Evolutionary conservation across 768 basidiomycete species (phyloP), one percentile per base, ranked within the genome.

Genomic region (Coprinellus aureogranulatus): DNA sequence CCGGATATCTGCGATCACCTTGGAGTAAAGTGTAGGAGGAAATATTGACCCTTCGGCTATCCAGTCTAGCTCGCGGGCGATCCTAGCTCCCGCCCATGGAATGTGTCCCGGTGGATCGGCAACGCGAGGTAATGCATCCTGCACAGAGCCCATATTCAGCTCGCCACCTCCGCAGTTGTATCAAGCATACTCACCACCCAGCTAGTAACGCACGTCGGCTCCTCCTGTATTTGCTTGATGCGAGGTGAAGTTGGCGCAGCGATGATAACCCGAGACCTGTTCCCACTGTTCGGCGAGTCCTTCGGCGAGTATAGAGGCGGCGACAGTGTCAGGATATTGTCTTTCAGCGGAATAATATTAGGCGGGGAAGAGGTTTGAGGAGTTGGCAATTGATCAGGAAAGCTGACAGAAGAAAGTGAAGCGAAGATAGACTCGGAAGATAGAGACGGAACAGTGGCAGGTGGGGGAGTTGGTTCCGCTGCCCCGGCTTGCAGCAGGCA

Each of bases 401-500:
- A 52, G 50, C 34, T 25, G 18, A 52, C 34, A 23, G 50, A 22
- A 22, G 30, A 52, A 22, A 52, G 31, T 22, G 50, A 52, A 23
- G 50, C 50, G 25, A 34, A 37, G 50, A 52, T 37, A 12, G 50
- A 18, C 20, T 37, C 50, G 22, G 50, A 52, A 18, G 50, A 10
- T 37, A 52, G 50, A 20, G 50, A 37, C 22, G 50, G 50, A n/a
- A 52, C 18, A 37, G 50, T 52, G n/a, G n/a, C n/a, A n/a, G n/a
- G n/a, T n/a, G n/a, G 79, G 78, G 20, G 79, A 80, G 60, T 75
- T 72, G 39, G 84, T 83, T 59, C 83, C 84, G 66, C 85, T 86
- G 68, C 87, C 86, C 59, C 89, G 88, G 69, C 87, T 87, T 66
- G 82, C 82, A 53, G n/a, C 84, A 75, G 65, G 81, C 83, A 57